Conservation (phyloP, 2,329 filamentous ascomycete genomes). For the Phyllachora maydis region DNA sequence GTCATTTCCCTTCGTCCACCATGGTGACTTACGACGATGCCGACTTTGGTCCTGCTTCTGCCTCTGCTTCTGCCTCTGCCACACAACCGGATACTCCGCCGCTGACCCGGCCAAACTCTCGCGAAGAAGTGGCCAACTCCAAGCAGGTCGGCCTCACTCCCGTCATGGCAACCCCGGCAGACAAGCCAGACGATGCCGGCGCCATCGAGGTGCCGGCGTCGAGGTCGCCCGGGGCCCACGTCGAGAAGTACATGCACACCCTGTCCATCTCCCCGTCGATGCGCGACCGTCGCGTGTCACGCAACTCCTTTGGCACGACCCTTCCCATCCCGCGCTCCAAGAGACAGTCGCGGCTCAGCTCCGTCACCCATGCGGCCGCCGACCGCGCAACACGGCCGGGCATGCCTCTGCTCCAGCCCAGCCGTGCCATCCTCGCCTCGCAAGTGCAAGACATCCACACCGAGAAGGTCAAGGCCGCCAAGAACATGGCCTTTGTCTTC, state of each 20-base stretch:
- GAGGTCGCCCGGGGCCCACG: constrained; percentile 47
- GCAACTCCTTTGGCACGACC: constrained; percentile 56
- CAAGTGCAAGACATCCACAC: constrained; percentile 48
- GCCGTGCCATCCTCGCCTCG: constrained; percentile 46
- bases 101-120: no score
- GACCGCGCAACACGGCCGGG: constrained; percentile 26
- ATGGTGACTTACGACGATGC: constrained; percentile 41
- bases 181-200: no score
- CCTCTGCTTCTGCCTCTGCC: no score
- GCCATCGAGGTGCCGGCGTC: constrained; percentile 50
- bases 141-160: no score
- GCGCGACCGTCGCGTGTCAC: constrained; percentile 44
- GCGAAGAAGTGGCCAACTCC: no score
- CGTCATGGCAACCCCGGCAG: no score
- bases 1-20: no score
- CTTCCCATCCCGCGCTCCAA: constrained; percentile 54
- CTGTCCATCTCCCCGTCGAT: constrained; percentile 47
- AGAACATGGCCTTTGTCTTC: constrained; percentile 69
- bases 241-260: constrained; percentile 50
- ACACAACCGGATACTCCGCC: no score
- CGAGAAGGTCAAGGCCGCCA: constrained; percentile 46
- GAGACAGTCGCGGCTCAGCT: constrained; percentile 46
- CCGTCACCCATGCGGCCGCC: constrained; percentile 20
- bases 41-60: constrained; percentile 29
- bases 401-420: constrained; percentile 32